phyloP scores from a whole-genome alignment of 1,139 yeast genomes.

The Scheffersomyces illinoinensis region DNA sequence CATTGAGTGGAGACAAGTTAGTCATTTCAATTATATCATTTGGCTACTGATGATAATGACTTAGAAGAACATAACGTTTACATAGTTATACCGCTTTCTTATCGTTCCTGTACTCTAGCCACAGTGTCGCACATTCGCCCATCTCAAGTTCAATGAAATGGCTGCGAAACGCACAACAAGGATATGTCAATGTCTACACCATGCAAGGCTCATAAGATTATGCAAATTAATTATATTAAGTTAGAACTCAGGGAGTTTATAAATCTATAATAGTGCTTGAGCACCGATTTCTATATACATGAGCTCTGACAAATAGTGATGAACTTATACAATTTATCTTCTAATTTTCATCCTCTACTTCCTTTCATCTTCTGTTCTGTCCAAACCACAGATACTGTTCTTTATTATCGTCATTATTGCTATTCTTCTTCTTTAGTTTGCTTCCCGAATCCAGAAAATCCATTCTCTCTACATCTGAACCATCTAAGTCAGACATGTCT shows the following conservation, averaged over 20 bases:
- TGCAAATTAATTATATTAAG: not conserved
- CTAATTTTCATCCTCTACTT: not conserved
- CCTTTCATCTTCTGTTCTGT: constrained; percentile 23
- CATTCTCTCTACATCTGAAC: constrained; percentile 5
- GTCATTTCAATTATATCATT: not conserved
- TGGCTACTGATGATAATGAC: not conserved
- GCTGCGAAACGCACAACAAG: not conserved
- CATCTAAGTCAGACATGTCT: constrained; percentile 2
- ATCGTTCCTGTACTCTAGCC: not conserved
- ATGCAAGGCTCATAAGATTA: not conserved
- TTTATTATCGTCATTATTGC: constrained; percentile 6
- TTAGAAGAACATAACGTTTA: not conserved
- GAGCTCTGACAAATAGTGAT: not conserved
- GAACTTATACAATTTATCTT: not conserved
- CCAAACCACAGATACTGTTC: constrained; percentile 40
- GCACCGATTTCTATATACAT: not conserved
- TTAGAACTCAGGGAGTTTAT: not conserved
- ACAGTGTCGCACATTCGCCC: not conserved
- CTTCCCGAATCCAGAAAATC: not conserved
- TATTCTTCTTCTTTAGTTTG: not conserved
- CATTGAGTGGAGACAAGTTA: not conserved
- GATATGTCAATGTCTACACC: not conserved
- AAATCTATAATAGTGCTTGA: not conserved
- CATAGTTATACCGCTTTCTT: not conserved
- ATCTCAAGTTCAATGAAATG: not conserved